Conservation (phyloP, 2,329 filamentous ascomycete species). For the Bipolaris zeicola region DNA sequence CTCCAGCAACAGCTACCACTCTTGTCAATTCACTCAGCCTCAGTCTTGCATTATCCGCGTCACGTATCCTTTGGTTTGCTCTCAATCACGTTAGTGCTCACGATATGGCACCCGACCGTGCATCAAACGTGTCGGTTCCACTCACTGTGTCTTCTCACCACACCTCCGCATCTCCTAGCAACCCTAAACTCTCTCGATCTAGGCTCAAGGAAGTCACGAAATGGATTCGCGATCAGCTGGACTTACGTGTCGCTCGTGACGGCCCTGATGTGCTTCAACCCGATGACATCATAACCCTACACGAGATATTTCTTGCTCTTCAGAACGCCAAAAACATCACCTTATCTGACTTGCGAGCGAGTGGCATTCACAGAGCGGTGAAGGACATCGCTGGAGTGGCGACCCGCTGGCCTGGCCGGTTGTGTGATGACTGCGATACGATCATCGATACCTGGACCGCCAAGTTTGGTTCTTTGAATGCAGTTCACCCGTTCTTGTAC, state of each 20-base stretch:
- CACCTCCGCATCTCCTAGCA: constrained; percentile 11
- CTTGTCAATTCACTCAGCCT: neutral
- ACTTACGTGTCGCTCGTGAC: constrained; percentile 53
- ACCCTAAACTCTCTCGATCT: constrained; percentile 28
- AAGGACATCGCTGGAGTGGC: constrained; percentile 51
- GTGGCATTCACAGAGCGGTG: constrained; percentile 55
- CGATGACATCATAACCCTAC: constrained; percentile 53
- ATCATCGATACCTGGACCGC: constrained; percentile 49
- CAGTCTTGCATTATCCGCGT: neutral
- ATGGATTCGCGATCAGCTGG: constrained; percentile 57
- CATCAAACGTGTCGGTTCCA: neutral
- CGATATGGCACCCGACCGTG: neutral
- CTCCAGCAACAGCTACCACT: neutral
- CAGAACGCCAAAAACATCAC: constrained; percentile 32
- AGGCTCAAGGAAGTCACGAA: constrained; percentile 46
- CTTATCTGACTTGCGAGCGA: constrained; percentile 47
- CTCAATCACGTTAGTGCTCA: neutral
- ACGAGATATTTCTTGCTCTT: constrained; percentile 48
- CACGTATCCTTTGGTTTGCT: neutral
- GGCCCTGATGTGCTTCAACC: constrained; percentile 51
- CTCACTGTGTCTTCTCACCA: constrained; percentile 6
- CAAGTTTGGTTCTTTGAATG: constrained; percentile 47
- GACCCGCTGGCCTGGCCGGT: constrained; percentile 54
- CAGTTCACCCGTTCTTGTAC: constrained; percentile 50
- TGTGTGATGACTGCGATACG: constrained; percentile 54